Evolutionary conservation across 2,329 filamentous ascomycete species (phyloP), one percentile per base, ranked within the genome.

Genomic region (Lecanoromycetidae sp.): DNA sequence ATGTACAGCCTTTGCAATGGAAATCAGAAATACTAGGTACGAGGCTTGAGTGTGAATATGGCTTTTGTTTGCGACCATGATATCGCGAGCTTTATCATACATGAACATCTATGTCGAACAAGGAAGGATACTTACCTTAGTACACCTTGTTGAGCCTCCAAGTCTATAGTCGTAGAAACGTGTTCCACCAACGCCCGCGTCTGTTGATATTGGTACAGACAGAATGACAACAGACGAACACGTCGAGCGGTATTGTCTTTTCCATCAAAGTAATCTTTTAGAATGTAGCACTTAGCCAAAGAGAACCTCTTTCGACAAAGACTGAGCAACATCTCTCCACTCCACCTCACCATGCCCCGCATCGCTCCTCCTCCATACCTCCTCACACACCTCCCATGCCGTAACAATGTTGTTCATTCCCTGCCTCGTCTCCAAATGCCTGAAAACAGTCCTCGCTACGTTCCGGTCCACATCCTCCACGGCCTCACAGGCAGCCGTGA

Each of bases 391-490:
- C 10, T 68, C 68, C 74, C 76, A 79, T 3, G 76, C 73, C 51
- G 75, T 67, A 52, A 70, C 70, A 48, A 82, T 80, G 55, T 82
- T 82, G 15, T 70, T 71, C 78, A 81, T 81, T 17, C 78, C 77
- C 58, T 81, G 79, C 15, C 76, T 63, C 44, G 64, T 67, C 49
- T 74, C 71, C 7, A 79, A 66, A 4, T 71, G 71, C 4, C 61
- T 58, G 55, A 81, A 80, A 0, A 74, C 66, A 46, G 65, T 63
- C 22, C 66, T 60, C 3, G 77, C 75, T 15, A 76, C 61, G 5
- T 64, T 65, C 13, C 77, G 64, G 57, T 82, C 77, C 7, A 63
- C 64, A 1, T 59, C 55, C 13, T 58, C 65, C 7, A 66, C 62
- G 0, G 77, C 77, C 58, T 82, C 78, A 56, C 77, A 80, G 1